phyloP scores from a whole-genome alignment of 306 rosid species.

The Citrullus amarus region DNA sequence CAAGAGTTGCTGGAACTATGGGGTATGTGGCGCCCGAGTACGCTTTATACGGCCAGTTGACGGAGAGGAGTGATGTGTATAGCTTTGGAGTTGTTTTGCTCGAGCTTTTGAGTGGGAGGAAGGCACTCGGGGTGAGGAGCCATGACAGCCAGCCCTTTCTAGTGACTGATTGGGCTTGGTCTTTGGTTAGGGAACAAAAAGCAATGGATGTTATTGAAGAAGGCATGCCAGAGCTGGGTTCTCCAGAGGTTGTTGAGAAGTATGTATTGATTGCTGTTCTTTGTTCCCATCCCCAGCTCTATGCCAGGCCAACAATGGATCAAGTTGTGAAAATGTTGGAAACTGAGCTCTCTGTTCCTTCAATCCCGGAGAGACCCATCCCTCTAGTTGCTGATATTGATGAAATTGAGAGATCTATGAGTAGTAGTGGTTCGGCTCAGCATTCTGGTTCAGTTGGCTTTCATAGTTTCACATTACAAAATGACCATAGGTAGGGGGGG shows the following conservation, averaged over 20 bases:
- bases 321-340: constrained; percentile 92
- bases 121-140: constrained; percentile 42
- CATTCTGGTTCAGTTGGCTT: constrained; percentile 47
- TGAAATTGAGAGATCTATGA: constrained; percentile 58
- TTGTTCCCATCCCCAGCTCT: constrained; percentile 87
- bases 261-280: constrained; percentile 69
- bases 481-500: background rate
- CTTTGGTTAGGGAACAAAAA: constrained; percentile 53
- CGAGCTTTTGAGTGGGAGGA: constrained; percentile 90
- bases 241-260: constrained; percentile 62
- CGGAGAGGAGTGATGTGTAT: constrained; percentile 84
- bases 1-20: constrained; percentile 94
- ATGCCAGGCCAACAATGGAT: constrained; percentile 98
- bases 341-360: constrained; percentile 62
- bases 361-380: constrained; percentile 65
- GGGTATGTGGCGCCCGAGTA: constrained; percentile 98
- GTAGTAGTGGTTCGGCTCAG: constrained; percentile 45
- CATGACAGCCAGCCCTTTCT: constrained; percentile 44
- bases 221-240: constrained; percentile 52
- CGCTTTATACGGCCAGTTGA: constrained; percentile 85
- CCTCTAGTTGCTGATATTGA: constrained; percentile 54
- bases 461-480: constrained; percentile 29
- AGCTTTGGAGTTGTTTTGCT: constrained; percentile 84
- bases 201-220: constrained; percentile 71
- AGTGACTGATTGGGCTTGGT: constrained; percentile 88